Base-by-base conservation (phyloP, 306 rosid genomes). In the Ziziphus jujuba region DNA sequence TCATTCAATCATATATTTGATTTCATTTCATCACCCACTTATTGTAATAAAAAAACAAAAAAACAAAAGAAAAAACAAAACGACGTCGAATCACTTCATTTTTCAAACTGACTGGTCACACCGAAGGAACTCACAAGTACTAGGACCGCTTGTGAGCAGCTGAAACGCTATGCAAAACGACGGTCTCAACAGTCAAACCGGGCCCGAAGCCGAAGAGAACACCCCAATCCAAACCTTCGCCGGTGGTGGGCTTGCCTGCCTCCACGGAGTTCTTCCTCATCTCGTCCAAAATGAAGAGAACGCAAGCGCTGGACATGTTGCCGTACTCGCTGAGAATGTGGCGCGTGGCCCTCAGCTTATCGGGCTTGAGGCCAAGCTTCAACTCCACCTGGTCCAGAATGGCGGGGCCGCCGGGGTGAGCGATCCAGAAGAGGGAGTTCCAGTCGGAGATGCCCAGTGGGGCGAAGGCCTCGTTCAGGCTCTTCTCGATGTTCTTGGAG, bases 361-460 rank as follows among this genome's bases (percentile, higher is more conserved):
- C 75, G 1, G 47, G 19, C 54, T 71, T 61, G 7, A 71, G 62
- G 9, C 31, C 45, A 1, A 71, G 59, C 16, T 71, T 61, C 2
- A 45, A 9, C 22, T 71, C 69, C 19, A 71, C 69, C 33, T 61
- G 54, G 45, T 71, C 69, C 0, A 71, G 62, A 61, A 71, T 71
- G 13, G 75, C 69, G 2, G 54, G 68, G 11, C 75, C 75, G 3
- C 69, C 75, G 0, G 75, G 75, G 47, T 71, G 75, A 11, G 69
- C 68, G 5, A 61, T 71, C 75, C 75, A 71, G 55, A 71, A 71
- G 0, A 71, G n/a, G 0, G 75, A 61, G 67, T 71, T 71, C 75
- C 75, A 71, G 17, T 71, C 69, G 0, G 22, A 28, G 21, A 71
- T 71, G 16, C 54, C 56, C 1, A 71, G 22, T 3, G 75, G 69